Base-by-base conservation (phyloP, 164 flowering plant species). In the Brasenia schreberi region DNA sequence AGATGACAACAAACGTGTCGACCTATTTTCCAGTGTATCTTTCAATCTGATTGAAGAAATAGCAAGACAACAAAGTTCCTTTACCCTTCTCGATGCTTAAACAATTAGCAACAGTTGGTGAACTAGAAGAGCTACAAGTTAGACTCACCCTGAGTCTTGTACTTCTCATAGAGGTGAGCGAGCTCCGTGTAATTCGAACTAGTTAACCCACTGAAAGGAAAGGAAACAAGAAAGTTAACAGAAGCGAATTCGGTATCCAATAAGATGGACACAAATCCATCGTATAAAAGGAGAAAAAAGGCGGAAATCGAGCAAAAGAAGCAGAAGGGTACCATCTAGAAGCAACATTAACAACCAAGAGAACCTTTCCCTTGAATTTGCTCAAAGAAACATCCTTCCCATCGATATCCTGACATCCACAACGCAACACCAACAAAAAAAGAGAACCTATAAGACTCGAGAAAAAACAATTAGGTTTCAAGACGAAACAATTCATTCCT, bases 321-420 rank as follows among this genome's bases (percentile, higher is more conserved):
- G 19, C 16, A 52, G 62, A 19, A 43, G 19, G 68, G 65, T 81
- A 88, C 98, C 98, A 92, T 87, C 64, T 80, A 59, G 93, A 92
- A 70, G 98, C 98, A 70, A 92, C 98, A 75, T 92, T 92, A 52
- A 90, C 96, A 68, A 92, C 79, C 82, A 92, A 76, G 6, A 88
- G 87, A 73, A 77, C 87, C 76, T 85, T 89, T 59, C 96, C 92
- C 80, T 93, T 90, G 75, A 87, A 93, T 72, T 85, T 89, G 78
- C 83, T 74, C 4, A 93, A 83, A 72, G 95, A 64, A 66, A 89
- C 88, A 75, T 85, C 91, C 70, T 89, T 85, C 52, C 85, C 84
- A 66, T 87, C 93, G 77, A 87, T 85, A 83, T 94, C 98, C 97
- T 93, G 85, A 60, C 1, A 11, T 19, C n/a, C 62, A 60, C 9